Conservation (phyloP, 2,329 filamentous ascomycete species). For the Beauveria sp. region DNA sequence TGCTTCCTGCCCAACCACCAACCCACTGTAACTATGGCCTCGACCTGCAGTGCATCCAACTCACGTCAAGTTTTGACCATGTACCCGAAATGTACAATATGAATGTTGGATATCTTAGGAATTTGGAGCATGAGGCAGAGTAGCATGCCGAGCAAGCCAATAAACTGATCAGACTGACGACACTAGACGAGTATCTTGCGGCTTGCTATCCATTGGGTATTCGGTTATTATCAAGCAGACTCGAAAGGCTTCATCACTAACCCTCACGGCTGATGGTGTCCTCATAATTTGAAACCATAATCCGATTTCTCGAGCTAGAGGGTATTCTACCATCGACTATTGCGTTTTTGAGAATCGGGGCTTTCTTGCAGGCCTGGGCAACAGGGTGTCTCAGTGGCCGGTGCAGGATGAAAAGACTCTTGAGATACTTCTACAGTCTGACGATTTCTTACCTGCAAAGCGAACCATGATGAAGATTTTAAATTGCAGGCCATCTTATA, state of each 20-base stretch:
- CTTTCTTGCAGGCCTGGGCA: slow-evolving; percentile 13
- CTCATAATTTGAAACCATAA: neutral
- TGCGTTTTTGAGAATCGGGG: no score
- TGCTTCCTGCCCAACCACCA: no score
- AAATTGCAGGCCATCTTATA: slow-evolving; percentile 44
- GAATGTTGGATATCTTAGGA: no score
- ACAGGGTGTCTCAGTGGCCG: slow-evolving; percentile 13
- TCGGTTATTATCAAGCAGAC: slow-evolving; percentile 15
- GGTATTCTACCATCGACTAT: no score
- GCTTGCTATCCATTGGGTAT: neutral
- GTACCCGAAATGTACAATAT: no score
- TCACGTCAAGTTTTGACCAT: no score
- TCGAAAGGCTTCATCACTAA: neutral
- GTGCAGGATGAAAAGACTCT: slow-evolving; percentile 23
- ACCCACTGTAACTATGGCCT: no score
- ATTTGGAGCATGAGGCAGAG: no score
- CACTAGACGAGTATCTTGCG: neutral
- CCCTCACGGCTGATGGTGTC: neutral
- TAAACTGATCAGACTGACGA: neutral
- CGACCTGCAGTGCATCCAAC: no score
- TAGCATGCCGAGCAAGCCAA: no score
- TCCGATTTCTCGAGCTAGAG: neutral
- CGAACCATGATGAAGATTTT: slow-evolving; percentile 24
- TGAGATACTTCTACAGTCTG: slow-evolving; percentile 20
- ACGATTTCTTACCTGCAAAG: neutral